Base-by-base conservation (phyloP, 768 basidiomycete species). In the Hericium erinaceus region DNA sequence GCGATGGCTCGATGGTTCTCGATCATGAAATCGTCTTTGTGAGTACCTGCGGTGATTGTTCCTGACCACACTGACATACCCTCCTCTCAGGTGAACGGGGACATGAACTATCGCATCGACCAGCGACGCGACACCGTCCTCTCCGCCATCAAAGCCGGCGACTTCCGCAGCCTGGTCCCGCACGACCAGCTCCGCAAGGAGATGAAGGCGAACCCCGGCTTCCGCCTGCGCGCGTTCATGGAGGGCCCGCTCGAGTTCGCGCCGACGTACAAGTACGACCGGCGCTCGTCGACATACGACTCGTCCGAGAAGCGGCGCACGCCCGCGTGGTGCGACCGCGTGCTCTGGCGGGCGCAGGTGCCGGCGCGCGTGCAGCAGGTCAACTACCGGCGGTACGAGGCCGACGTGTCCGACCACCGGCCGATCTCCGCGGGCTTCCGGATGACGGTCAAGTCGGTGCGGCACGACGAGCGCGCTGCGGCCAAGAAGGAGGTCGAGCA, bases 31-130 rank as follows among this genome's bases (percentile, higher is more conserved):
- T 95, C 52, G 91, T 94, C 57, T 84, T 98, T 55, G 87, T 94
- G 66, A 68, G 85, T 80, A 10, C 15, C 20, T 52, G 13, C 58
- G 26, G 26, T 37, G 9, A 18, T 38, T 24, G 24, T 9, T 48
- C 0, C 57, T 13, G n/a, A 33, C 12, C 22, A 16, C 15, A 16
- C 28, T 11, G 15, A 13, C 48, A 22, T 56, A 20, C 56, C 10
- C 26, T 28, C 18, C 22, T 1, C 48, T 9, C 57, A 92, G 90
- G 70, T 95, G 51, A 92, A 87, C 59, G 95, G 95, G 0, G 95
- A 98, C 70, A 79, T 99, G 73, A 99, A 99, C 72, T 99, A 98
- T 68, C 92, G 95, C 48, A 95, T 98, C 63, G 95, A 98, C 70
- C 85, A 89, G 65, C 84, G 93, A 1, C 80, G 95, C 24, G 95